Evolutionary conservation across 306 rosid genomes (phyloP).

Genomic region (Prosopis cineraria): DNA sequence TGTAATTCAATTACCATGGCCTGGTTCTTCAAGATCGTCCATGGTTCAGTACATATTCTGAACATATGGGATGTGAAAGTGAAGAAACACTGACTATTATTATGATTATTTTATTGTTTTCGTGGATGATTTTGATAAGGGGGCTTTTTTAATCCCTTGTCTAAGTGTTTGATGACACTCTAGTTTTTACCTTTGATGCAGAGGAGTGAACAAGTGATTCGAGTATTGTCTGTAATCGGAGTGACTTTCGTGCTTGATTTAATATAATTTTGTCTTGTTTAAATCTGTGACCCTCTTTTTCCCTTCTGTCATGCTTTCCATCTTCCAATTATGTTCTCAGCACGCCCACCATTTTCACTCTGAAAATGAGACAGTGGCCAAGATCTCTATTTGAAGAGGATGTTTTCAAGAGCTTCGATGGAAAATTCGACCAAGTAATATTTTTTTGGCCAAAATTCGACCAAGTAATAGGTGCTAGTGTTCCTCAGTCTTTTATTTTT

Average conservation of each 20-base stretch:
- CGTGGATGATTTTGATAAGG: neutral
- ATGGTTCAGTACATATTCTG: conserved; percentile 59
- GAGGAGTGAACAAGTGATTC: neutral
- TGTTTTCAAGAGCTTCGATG: too few relatives aligned
- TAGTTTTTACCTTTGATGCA: neutral
- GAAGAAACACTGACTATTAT: neutral
- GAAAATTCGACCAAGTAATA: too few relatives aligned
- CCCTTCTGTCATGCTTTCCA: neutral
- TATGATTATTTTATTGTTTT: neutral
- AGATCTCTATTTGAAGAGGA: too few relatives aligned
- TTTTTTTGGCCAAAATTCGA: too few relatives aligned
- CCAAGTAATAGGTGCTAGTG: too few relatives aligned
- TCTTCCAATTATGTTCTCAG: neutral
- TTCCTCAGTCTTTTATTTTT: too few relatives aligned
- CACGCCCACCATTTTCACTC: neutral
- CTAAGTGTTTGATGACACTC: conserved; percentile 29
- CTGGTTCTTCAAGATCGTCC: conserved; percentile 58
- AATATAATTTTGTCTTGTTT: neutral
- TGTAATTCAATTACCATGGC: conserved; percentile 74
- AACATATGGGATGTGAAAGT: neutral
- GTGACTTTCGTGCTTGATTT: neutral
- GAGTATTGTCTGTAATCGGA: neutral
- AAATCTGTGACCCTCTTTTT: neutral
- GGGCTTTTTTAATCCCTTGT: conserved; percentile 30
- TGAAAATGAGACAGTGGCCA: too few relatives aligned